Evolutionary conservation across 345 rosid genomes (phyloP), one percentile per base, ranked within the genome.

Genomic region (Psidium guajava): DNA sequence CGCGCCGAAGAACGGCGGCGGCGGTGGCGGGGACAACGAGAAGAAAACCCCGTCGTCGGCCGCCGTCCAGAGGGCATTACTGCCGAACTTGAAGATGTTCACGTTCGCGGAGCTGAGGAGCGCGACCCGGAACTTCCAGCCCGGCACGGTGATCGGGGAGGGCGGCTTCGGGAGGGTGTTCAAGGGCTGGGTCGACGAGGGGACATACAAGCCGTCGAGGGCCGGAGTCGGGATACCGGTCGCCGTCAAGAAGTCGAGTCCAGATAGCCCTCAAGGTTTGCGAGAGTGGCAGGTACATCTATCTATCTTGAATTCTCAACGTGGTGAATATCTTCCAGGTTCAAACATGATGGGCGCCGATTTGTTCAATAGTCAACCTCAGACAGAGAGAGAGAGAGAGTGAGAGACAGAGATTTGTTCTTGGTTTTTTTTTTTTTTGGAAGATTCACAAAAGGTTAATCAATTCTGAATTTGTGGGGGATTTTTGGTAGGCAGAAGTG

Each of bases 91-190:
- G 58, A 96, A 93, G 86, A 85, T 85, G 90, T 96, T 92, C 87
- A 91, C 91, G 24, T 80, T 95, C 14, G 83, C 84, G 0, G 96
- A 95, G 27, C 88, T 96, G 7, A 93, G 87, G 85, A 91, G 89
- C 6, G 95, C 95, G 11, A 96, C 99, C 0, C 93, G 91, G 87
- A 96, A 96, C 84, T 96, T 96, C 88, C 85, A 92, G 82, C 95
- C 97, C 21, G 96, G 91, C 50, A 90, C 95, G 10, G 52, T 94
- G 82, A 86, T 96, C 5, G 98, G 99, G 40, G 99, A 96, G 86
- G 99, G 99, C 7, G 98, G 99, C 6, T 96, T 96, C 25, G 99
- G 99, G 49, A 90, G 90, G 85, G 99, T 96, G 40, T 96, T 93
- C 85, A 95, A 92, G 83, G 99, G 99, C 11, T 95, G 98, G 98